These are phyloP conservation scores for Solanum sitiens DNA, from an alignment of 257 asterid genomes.

Conservation along the genomic window DNA sequence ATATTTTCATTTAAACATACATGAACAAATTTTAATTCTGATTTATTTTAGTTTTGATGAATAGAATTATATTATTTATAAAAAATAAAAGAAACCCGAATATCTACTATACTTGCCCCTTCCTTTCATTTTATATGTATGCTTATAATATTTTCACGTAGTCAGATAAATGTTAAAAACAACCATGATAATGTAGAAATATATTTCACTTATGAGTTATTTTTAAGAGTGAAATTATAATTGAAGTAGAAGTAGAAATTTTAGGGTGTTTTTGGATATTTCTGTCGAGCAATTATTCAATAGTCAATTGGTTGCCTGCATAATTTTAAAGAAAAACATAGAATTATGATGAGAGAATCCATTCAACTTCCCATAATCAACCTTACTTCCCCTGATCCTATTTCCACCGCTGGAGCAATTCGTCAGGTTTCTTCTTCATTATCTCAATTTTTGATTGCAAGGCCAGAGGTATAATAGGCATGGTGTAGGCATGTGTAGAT, in stretches of 20 bases:
- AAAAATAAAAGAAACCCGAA: neutral
- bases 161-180: neutral
- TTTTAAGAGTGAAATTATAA: too few species aligned
- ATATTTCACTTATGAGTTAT: too few species aligned
- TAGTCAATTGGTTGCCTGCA: neutral
- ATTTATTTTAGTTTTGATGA: neutral
- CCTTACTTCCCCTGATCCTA: constrained; percentile 25
- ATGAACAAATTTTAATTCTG: neutral
- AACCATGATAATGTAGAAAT: too few species aligned
- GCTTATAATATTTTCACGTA: neutral
- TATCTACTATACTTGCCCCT: neutral
- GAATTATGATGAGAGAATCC: constrained; percentile 6
- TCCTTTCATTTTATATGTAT: too few species aligned
- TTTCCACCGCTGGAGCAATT: constrained; percentile 29
- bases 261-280: too few species aligned
- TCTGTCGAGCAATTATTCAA: too few species aligned
- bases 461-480: neutral
- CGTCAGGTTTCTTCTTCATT: constrained; percentile 23
- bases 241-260: too few species aligned
- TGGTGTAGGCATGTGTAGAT: constrained; percentile 36
- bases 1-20: neutral
- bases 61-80: too few species aligned
- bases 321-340: neutral
- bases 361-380: constrained; percentile 45
- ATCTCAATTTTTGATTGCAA: neutral